Conservation (phyloP, 2,329 filamentous ascomycete species). For the Penicillium sp. region DNA sequence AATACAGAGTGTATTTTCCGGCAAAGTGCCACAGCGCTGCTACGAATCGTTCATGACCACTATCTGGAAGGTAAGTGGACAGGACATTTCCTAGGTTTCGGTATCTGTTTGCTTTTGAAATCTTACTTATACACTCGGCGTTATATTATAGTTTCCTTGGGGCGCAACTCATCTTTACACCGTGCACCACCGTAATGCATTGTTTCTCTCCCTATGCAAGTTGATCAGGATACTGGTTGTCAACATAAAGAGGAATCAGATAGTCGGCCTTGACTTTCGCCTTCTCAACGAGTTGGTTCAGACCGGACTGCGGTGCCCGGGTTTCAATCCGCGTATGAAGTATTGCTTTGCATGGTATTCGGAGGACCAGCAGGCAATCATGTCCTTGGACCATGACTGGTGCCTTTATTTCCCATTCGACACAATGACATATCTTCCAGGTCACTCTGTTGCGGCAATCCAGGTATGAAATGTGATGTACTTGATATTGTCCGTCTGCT, state of each 20-base stretch:
- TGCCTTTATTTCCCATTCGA: conserved; percentile 39
- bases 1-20: conserved; percentile 48
- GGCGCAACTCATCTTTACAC: conserved; percentile 45
- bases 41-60: conserved; percentile 53
- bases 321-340: conserved; percentile 46
- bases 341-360: conserved; percentile 22
- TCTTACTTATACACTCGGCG: conserved; percentile 5
- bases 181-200: conserved; percentile 45
- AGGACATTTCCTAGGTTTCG: too few species aligned
- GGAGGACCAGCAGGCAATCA: background rate
- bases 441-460: conserved; percentile 20
- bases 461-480: conserved; percentile 23
- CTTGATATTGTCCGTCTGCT: background rate
- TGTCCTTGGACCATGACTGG: background rate
- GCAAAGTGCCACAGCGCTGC: conserved; percentile 50
- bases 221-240: conserved; percentile 69
- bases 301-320: conserved; percentile 42
- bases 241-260: conserved; percentile 48
- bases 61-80: conserved; percentile 46
- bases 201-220: conserved; percentile 45
- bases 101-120: background rate
- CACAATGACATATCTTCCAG: conserved; percentile 28
- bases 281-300: conserved; percentile 40
- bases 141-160: conserved; percentile 49
- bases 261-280: conserved; percentile 40